Evolutionary conservation across 1,139 yeast genomes (phyloP).

Genomic region (Yamadazyma trypodendri): DNA sequence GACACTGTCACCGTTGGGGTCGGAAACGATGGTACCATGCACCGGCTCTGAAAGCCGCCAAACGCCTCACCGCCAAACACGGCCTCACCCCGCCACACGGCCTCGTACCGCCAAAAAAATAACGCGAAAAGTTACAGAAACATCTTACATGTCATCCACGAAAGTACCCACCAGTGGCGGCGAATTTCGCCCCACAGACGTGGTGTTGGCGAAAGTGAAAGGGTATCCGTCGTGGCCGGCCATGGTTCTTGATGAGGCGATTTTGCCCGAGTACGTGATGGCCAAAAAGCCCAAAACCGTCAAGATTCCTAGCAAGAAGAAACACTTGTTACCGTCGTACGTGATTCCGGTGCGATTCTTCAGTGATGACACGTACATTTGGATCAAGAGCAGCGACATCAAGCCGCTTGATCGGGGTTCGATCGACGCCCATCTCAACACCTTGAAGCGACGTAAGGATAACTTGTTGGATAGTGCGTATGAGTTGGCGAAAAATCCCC

Average conservation of each 20-base stretch:
- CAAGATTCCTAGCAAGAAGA: conserved; percentile 18
- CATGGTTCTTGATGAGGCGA: conserved; percentile 59
- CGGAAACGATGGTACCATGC: conserved; percentile 12
- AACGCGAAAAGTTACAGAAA: conserved; percentile 1
- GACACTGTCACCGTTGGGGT: neutral
- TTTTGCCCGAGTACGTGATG: conserved; percentile 54
- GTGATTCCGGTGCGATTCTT: conserved; percentile 56
- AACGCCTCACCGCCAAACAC: too few relatives aligned
- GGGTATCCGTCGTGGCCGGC: conserved; percentile 87
- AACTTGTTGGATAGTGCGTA: conserved; percentile 39
- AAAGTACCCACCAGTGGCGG: neutral
- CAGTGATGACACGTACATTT: conserved; percentile 65
- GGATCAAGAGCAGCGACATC: conserved; percentile 52
- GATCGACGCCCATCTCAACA: conserved; percentile 29
- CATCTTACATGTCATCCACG: neutral
- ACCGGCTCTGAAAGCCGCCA: too few relatives aligned
- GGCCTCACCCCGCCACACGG: too few relatives aligned
- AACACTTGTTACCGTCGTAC: conserved; percentile 16
- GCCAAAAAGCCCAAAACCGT: conserved; percentile 46
- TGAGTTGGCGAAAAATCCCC: conserved; percentile 40
- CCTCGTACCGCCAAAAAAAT: too few relatives aligned
- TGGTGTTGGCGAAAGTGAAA: conserved; percentile 72
- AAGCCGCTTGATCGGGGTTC: conserved; percentile 24
- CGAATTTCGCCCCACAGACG: conserved; percentile 20
- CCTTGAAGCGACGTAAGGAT: conserved; percentile 33